A percentile compares a stretch with the other conserved stretches of the same genome.
Conservation (phyloP, 2,329 filamentous ascomycete species). For the Exophiala viscosa region DNA sequence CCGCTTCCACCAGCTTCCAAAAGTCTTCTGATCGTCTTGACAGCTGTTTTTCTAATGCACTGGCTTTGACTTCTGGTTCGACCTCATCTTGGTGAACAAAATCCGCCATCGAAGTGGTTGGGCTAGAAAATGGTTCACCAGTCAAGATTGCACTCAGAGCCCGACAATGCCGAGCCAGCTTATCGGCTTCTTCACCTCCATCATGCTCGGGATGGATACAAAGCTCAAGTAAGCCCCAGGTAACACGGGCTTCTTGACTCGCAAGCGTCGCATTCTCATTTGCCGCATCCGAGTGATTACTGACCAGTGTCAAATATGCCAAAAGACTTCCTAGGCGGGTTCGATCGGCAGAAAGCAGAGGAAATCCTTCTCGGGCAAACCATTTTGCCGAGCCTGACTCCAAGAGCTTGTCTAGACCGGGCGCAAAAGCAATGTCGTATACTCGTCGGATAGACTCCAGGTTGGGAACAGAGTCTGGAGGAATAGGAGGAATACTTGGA, state of each 20-base stretch:
- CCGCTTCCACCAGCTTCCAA: constrained; percentile 75
- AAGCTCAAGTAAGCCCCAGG: constrained; percentile 58
- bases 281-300: constrained; percentile 21
- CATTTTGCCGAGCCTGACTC: constrained; percentile 64
- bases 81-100: constrained; percentile 28
- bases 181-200: constrained; percentile 28
- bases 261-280: constrained; percentile 22
- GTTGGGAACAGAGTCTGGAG: constrained; percentile 50
- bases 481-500: constrained; percentile 49
- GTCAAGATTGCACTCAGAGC: constrained; percentile 26
- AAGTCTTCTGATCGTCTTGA: constrained; percentile 68
- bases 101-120: constrained; percentile 24
- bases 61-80: constrained; percentile 19
- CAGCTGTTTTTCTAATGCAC: constrained; percentile 49
- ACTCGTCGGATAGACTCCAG: constrained; percentile 67
- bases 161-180: constrained; percentile 31
- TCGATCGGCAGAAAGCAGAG: constrained; percentile 53
- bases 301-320: constrained; percentile 53
- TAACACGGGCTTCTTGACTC: constrained; percentile 42
- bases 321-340: constrained; percentile 64
- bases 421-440: constrained; percentile 72
- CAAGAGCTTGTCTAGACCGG: constrained; percentile 69
- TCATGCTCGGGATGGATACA: constrained; percentile 41
- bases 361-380: constrained; percentile 61
- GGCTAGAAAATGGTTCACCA: constrained; percentile 23